Base-by-base conservation (phyloP, 495 filamentous ascomycete species). In the Penicillium psychrofluorescens region DNA sequence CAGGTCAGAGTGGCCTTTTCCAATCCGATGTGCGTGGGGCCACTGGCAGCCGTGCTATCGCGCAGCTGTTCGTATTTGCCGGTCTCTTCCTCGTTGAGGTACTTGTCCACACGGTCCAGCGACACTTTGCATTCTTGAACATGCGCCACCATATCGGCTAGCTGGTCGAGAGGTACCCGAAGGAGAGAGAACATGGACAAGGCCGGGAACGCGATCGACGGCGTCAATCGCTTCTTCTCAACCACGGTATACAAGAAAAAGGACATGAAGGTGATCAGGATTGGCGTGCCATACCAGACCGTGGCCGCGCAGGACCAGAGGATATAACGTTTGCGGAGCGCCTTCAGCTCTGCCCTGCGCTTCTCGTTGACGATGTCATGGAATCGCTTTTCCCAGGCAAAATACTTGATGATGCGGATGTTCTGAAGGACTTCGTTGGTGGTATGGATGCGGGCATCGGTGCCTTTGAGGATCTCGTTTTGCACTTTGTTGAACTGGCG, bases 371-470 rank as follows among this genome's bases (percentile, higher is more conserved):
- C 88, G 41, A 89, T 81, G 12, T 82, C 78, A 36, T 84, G 76
- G 64, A 95, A 99, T 8, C 94, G 85, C 47, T 86, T 82, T 62
- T 99, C 94, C 94, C 94, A 99, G 2, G 94, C 91, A 61, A 99
- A 99, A 64, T 90, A 99, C 63, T 99, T 99, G 78, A 99, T 97
- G 55, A 99, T 96, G 29, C 94, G 80, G 51, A 99, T 97, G 51
- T 96, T 99, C 55, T 94, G 91, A 15, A 99, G 74, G 7, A 97
- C 86, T 62, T 99, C 94, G 63, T 97, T 97, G 7, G 94, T 97
- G 3, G 87, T 84, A 62, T 97, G 85, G 49, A 99, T 99, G 30
- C 94, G 84, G 51, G 91, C 90, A 68, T 99, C 94, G 6, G 94
- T 97, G 11, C 90, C 88, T 41, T 88, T 82, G 71, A 97, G 84